Conservation (phyloP, 352 stramenopile species). For the Phytophthora cryptogea region DNA sequence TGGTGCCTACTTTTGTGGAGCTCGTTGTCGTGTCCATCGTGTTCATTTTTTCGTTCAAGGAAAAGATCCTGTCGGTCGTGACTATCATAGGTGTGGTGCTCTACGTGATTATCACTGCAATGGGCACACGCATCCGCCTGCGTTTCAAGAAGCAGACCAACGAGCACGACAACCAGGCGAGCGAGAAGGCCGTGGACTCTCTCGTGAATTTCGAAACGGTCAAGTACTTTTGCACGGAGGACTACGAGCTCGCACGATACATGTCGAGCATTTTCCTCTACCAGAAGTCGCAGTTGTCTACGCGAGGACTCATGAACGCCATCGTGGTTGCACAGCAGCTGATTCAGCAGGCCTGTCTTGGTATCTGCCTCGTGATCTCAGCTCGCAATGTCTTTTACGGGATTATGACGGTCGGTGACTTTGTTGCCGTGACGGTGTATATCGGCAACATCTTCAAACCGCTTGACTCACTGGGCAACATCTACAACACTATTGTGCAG, state of each 20-base stretch:
- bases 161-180: slow-evolving; percentile 95
- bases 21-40: slow-evolving; percentile 93
- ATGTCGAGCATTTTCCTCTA: slow-evolving; percentile 86
- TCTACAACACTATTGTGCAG: slow-evolving; percentile 97
- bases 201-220: slow-evolving; percentile 98
- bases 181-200: slow-evolving; percentile 96
- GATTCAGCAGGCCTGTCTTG: slow-evolving; percentile 88
- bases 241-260: slow-evolving; percentile 88
- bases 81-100: slow-evolving; percentile 92
- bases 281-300: slow-evolving; percentile 91
- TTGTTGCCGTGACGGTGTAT: slow-evolving; percentile 95
- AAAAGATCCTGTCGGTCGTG: slow-evolving; percentile 86
- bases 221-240: slow-evolving; percentile 96
- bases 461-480: slow-evolving; percentile 95
- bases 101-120: slow-evolving; percentile 93
- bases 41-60: slow-evolving; percentile 91
- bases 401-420: slow-evolving; percentile 91
- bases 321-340: slow-evolving; percentile 96
- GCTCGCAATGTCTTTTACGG: slow-evolving; percentile 52
- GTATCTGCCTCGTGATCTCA: slow-evolving; percentile 71
- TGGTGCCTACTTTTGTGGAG: slow-evolving; percentile 94
- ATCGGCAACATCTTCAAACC: slow-evolving; percentile 96
- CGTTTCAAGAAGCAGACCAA: slow-evolving; percentile 94
- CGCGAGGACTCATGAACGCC: slow-evolving; percentile 89
- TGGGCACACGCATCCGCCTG: slow-evolving; percentile 67